Evolutionary conservation across 2,329 filamentous ascomycete species (phyloP), one percentile per base, ranked within the genome.

Genomic region (Dactylonectria macrodidyma): DNA sequence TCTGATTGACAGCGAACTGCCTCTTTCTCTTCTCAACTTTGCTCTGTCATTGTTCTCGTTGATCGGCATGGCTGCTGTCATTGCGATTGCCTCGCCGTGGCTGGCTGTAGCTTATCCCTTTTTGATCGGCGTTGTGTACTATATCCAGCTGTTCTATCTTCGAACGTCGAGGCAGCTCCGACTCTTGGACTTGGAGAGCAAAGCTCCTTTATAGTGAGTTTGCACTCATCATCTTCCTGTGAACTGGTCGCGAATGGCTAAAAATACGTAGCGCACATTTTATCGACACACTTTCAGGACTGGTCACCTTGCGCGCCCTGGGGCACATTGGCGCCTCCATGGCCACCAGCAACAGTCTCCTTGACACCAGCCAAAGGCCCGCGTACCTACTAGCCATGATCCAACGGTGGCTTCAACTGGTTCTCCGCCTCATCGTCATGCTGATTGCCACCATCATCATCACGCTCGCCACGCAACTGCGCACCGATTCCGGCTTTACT

Each of bases 121-220:
- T 5, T 73, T 89, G 1, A 61, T 83, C 5, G 76, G 72, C 1
- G 67, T 84, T 0, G 68, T 89, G 1, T 90, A 84, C 59, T 62
- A 80, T 2, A 76, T 91, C 1, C 88, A 90, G 69, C 84, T 82
- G 50, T 82, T 88, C 59, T 91, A 91, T 71, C 82, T 91, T 1
- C 82, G 86, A 1, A 91, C 88, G 0, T 90, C 88, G 0, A 81
- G 88, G 0, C 88, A 91, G 74, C 77, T 91, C 3, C 83, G 88
- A 48, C 81, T 89, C 14, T 74, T 91, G 22, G 89, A 91, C 54
- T 81, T 91, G 3, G 89, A 91, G 73, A 83, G 84, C 2, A 89
- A 90, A 67, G 84, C 84, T 1, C 87, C 87, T 1, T 78, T 91
- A 0, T 90, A 88, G 75, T 77, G 22, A 70, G 69, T 62, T 41